Conservation (phyloP, 73 alveolate species). For the Symbiodinium pilosum region DNA sequence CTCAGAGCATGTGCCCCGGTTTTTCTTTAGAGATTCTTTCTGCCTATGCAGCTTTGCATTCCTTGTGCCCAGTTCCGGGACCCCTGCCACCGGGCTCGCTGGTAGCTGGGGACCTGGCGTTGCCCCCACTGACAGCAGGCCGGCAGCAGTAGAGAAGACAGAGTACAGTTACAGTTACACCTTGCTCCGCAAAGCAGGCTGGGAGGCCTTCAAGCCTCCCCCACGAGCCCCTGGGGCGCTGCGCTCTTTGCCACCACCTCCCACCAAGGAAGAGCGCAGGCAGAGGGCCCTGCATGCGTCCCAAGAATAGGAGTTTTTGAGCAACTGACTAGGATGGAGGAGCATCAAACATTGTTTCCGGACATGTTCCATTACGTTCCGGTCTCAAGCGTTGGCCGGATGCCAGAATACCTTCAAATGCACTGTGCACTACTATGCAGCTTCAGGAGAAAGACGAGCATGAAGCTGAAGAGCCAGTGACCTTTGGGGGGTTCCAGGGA, state of each 20-base stretch:
- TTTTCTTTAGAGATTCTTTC: background rate
- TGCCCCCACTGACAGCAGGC: slow-evolving; percentile 73
- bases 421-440: background rate
- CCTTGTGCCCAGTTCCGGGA: background rate
- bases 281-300: too few species aligned
- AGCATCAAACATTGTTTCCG: slow-evolving; percentile 67
- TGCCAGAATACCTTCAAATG: background rate
- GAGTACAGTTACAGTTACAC: background rate
- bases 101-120: slow-evolving; percentile 37
- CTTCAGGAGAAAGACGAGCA: slow-evolving; percentile 52
- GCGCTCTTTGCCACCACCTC: background rate
- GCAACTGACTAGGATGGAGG: slow-evolving; percentile 19
- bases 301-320: too few species aligned
- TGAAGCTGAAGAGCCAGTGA: slow-evolving; percentile 40
- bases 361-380: slow-evolving; percentile 54
- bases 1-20: background rate
- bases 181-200: background rate
- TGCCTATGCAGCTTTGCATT: background rate
- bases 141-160: background rate
- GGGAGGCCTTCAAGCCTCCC: slow-evolving; percentile 9
- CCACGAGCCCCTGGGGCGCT: background rate
- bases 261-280: background rate
- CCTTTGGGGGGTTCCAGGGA: background rate
- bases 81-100: slow-evolving; percentile 34
- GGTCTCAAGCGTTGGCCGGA: background rate